phyloP scores from a whole-genome alignment of 1,139 yeast species.

The Candida neerlandica region DNA sequence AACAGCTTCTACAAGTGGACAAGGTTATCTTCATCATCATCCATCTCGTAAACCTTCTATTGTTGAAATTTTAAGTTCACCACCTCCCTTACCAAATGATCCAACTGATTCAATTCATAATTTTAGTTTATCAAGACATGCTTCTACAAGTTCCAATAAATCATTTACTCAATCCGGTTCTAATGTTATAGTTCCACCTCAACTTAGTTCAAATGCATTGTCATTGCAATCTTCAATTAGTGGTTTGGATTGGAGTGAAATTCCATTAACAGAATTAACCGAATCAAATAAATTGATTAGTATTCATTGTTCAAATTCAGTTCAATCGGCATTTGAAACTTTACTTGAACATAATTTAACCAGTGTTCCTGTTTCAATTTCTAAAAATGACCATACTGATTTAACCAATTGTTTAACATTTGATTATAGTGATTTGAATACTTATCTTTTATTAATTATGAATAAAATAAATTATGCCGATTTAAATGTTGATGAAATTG shows the following conservation, averaged over 20 bases:
- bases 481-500: slow-evolving; percentile 31
- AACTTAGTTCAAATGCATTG: background rate
- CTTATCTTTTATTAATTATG: slow-evolving; percentile 75
- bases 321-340: slow-evolving; percentile 85
- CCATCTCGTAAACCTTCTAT: slow-evolving; percentile 68
- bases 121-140: slow-evolving; percentile 47
- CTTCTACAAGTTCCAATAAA: slow-evolving; percentile 40
- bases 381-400: slow-evolving; percentile 20
- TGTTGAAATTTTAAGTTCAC: slow-evolving; percentile 80
- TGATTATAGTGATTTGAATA: slow-evolving; percentile 88
- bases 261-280: slow-evolving; percentile 70
- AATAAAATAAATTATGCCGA: slow-evolving; percentile 56
- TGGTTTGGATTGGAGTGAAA: slow-evolving; percentile 70
- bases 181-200: slow-evolving; percentile 3
- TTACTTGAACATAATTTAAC: slow-evolving; percentile 73
- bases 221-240: slow-evolving; percentile 15
- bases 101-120: slow-evolving; percentile 37
- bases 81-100: slow-evolving; percentile 62
- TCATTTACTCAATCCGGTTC: slow-evolving; percentile 18
- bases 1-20: background rate
- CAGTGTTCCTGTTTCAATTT: slow-evolving; percentile 72
- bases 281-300: slow-evolving; percentile 77
- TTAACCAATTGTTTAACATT: slow-evolving; percentile 71
- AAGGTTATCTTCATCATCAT: slow-evolving; percentile 15
- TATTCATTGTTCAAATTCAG: slow-evolving; percentile 63